Conservation (phyloP, 352 stramenopile species). For the Albugo candida region DNA sequence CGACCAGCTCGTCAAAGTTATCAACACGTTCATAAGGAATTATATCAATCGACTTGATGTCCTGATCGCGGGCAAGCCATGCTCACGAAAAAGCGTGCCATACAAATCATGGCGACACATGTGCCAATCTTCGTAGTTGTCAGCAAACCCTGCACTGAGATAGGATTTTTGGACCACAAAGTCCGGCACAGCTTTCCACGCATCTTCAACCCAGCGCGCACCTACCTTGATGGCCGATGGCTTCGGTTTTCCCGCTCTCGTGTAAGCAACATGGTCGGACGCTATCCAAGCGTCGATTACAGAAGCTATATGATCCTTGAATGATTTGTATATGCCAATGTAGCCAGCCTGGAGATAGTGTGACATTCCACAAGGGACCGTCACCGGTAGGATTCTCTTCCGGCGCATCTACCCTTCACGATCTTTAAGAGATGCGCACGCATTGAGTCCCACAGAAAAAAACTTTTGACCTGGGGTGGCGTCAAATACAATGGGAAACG, state of each 20-base stretch:
- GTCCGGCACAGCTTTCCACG: slow-evolving; percentile 2
- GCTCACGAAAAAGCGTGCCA: not conserved
- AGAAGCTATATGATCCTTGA: slow-evolving; percentile 5
- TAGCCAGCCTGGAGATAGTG: slow-evolving; percentile 2
- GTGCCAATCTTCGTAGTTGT: slow-evolving; percentile 7
- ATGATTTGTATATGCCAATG: slow-evolving; percentile 5
- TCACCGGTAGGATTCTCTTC: not conserved
- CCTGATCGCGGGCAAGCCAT: not conserved
- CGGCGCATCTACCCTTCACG: slow-evolving; percentile 5
- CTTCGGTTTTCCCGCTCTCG: not conserved
- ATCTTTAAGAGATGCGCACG: slow-evolving; percentile 8
- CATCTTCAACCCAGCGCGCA: slow-evolving; percentile 1
- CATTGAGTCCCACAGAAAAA: slow-evolving; percentile 11
- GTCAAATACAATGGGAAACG: not conserved
- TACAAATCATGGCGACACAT: slow-evolving; percentile 6
- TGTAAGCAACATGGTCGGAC: slow-evolving; percentile 6
- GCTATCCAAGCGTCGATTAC: slow-evolving; percentile 8
- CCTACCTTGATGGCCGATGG: not conserved
- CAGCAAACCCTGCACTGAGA: not conserved
- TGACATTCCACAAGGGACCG: slow-evolving; percentile 1
- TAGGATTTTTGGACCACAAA: not conserved
- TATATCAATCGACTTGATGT: too few species aligned
- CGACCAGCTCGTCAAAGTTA: too few species aligned
- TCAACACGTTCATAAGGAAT: too few species aligned
- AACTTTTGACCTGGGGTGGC: not conserved